A percentile compares a stretch with the other conserved stretches of the same genome.
Evolutionary conservation across 805 yeast species (phyloP).

Genomic region (Metschnikowia amazonensis): DNA sequence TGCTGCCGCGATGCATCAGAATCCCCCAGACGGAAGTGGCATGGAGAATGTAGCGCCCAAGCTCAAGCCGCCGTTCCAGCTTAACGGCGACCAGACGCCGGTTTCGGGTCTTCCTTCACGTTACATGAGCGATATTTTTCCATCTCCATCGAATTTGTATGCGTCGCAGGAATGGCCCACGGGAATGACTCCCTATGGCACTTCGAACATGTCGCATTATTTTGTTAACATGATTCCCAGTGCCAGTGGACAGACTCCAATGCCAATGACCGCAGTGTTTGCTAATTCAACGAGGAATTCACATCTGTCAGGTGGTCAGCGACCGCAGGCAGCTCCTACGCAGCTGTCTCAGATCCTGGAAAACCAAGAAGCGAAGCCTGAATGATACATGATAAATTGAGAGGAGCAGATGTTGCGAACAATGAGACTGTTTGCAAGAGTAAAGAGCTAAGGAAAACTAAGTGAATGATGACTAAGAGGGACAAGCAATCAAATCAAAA

Average conservation of each 20-base stretch:
- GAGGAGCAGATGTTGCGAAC: background rate
- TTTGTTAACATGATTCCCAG: constrained; percentile 34
- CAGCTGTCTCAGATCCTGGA: constrained; percentile 1
- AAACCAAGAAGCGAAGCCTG: background rate
- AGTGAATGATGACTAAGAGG: too few relatives aligned
- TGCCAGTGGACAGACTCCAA: constrained; percentile 18
- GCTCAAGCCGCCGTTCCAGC: constrained; percentile 17
- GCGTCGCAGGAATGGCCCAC: constrained; percentile 48
- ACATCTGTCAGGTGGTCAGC: constrained; percentile 10
- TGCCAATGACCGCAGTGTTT: constrained; percentile 13
- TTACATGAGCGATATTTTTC: constrained; percentile 68
- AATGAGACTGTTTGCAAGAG: too few relatives aligned
- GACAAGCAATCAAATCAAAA: too few relatives aligned
- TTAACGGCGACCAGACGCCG: constrained; percentile 62
- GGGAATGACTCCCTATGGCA: constrained; percentile 37
- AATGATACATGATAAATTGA: background rate
- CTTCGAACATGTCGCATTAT: constrained; percentile 31
- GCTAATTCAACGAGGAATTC: constrained; percentile 9
- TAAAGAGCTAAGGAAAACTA: too few relatives aligned
- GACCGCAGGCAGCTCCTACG: constrained; percentile 1
- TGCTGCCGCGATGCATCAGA: constrained; percentile 1
- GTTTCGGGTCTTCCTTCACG: constrained; percentile 67
- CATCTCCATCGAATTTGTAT: constrained; percentile 77
- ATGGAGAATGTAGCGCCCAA: constrained; percentile 11
- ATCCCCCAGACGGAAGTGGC: background rate